phyloP scores from a whole-genome alignment of 192 early-diverging fungal species.

The Gamsiella multidivaricata region DNA sequence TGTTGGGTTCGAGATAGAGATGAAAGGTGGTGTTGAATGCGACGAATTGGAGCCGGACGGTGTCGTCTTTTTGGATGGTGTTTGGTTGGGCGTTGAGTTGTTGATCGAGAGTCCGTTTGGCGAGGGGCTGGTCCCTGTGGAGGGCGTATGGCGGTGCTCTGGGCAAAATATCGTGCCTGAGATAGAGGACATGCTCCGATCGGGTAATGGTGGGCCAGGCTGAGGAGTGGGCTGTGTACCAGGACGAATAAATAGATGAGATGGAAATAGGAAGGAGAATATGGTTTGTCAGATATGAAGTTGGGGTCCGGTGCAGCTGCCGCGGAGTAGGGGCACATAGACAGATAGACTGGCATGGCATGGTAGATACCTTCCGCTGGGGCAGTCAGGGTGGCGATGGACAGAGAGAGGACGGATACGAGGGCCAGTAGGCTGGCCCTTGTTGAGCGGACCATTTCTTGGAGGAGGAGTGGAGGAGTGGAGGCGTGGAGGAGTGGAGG shows the following conservation, averaged over 20 bases:
- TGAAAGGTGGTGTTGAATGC: constrained; percentile 75
- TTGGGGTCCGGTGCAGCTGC: too few species aligned
- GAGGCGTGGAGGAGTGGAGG: too few species aligned
- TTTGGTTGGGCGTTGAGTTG: neutral
- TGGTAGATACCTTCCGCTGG: too few species aligned
- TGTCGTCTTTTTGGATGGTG: constrained; percentile 57
- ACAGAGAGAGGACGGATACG: too few species aligned
- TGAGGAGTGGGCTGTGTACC: constrained; percentile 37
- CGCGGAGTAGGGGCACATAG: too few species aligned
- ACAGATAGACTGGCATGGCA: too few species aligned
- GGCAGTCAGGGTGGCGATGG: too few species aligned
- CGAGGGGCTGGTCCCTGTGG: constrained; percentile 8
- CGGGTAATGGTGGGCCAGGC: constrained; percentile 42
- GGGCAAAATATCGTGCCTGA: constrained; percentile 42
- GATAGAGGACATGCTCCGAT: constrained; percentile 24
- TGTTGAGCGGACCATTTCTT: too few species aligned
- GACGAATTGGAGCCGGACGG: constrained; percentile 64
- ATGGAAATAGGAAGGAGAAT: neutral
- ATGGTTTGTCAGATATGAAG: neutral
- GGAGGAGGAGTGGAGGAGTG: too few species aligned
- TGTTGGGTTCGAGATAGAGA: constrained; percentile 75
- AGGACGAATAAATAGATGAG: too few species aligned
- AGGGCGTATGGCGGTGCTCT: constrained; percentile 1
- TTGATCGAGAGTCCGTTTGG: constrained; percentile 14
- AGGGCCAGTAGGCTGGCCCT: too few species aligned